Evolutionary conservation across 140 eudicot genomes (phyloP).

Genomic region (Erigeron philadelphicus): DNA sequence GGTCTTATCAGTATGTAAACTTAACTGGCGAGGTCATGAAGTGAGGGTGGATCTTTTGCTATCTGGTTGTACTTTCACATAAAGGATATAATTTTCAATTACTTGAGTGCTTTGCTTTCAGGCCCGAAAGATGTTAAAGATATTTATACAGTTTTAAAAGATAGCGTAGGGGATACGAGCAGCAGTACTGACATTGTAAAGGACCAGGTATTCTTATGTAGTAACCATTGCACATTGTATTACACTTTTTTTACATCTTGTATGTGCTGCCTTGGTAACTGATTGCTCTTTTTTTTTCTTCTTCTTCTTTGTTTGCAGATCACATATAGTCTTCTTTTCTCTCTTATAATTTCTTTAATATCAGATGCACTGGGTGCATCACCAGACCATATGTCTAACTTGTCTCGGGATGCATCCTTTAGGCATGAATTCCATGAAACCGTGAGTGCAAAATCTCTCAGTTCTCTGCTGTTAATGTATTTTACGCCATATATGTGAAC

Average conservation of each 20-base stretch:
- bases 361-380: conserved; percentile 84
- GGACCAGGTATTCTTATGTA: conserved; percentile 52
- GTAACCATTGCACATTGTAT: neutral
- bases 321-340: conserved; percentile 64
- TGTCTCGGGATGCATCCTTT: conserved; percentile 72
- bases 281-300: neutral
- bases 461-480: neutral
- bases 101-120: conserved; percentile 29
- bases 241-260: neutral
- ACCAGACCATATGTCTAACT: conserved; percentile 53
- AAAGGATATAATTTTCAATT: neutral
- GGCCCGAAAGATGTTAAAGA: conserved; percentile 83
- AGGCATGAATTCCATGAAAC: conserved; percentile 70
- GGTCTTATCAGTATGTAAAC: neutral
- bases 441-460: conserved; percentile 42
- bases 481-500: neutral
- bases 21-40: conserved; percentile 2
- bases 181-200: conserved; percentile 52
- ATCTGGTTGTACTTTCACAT: conserved; percentile 16
- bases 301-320: conserved; percentile 48
- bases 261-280: conserved; percentile 5
- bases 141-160: conserved; percentile 51
- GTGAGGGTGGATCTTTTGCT: conserved; percentile 2
- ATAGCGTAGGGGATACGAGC: conserved; percentile 52
- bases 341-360: conserved; percentile 69